phyloP scores from a whole-genome alignment of 257 asterid species.

The Linaria vulgaris region DNA sequence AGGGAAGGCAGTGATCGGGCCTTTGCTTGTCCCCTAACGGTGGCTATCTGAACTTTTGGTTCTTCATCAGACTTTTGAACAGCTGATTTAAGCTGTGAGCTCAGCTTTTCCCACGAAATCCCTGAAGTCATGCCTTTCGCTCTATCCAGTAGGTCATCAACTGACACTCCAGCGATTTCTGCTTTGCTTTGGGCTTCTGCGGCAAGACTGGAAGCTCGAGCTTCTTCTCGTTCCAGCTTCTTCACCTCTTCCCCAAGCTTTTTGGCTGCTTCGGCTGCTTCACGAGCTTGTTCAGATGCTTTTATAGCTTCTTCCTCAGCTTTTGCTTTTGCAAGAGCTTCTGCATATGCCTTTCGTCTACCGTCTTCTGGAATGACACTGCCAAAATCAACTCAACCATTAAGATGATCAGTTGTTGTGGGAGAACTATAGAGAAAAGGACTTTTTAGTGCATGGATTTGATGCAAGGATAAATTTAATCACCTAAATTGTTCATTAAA shows the following conservation, averaged over 20 bases:
- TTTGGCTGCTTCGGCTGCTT: constrained; percentile 47
- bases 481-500: constrained; percentile 73
- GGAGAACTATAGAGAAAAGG: background rate
- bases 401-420: constrained; percentile 7
- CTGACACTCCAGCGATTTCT: constrained; percentile 58
- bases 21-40: constrained; percentile 79
- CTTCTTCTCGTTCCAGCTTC: constrained; percentile 44
- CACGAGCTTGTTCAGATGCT: constrained; percentile 56
- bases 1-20: constrained; percentile 72
- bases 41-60: constrained; percentile 66
- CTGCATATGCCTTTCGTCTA: constrained; percentile 81
- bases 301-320: constrained; percentile 67
- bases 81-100: constrained; percentile 55
- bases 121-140: constrained; percentile 63
- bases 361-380: constrained; percentile 83
- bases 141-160: constrained; percentile 51
- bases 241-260: constrained; percentile 37
- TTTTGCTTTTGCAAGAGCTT: constrained; percentile 53
- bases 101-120: constrained; percentile 48
- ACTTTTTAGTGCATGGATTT: background rate
- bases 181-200: constrained; percentile 64
- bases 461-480: background rate
- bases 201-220: constrained; percentile 37
- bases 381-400: constrained; percentile 23
- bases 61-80: constrained; percentile 49